Base-by-base conservation (phyloP, 2,329 filamentous ascomycete genomes). In the Hysterium pulicare region DNA sequence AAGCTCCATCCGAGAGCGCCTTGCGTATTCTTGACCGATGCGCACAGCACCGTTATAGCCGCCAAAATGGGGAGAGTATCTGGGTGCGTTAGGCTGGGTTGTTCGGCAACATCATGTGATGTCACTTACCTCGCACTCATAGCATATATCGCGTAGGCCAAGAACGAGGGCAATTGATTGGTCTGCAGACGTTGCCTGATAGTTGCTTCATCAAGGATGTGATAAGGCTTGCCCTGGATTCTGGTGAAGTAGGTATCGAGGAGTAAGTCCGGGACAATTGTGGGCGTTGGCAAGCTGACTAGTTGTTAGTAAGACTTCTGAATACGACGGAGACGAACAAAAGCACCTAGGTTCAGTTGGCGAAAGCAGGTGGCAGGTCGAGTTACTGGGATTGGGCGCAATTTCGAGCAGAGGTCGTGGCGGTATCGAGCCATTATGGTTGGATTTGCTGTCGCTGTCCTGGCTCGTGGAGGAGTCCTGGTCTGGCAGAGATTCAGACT, bases 201-300 rank as follows among this genome's bases (percentile, higher is more conserved):
- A 0, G 78, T 81, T 0, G 82, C 74, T 65, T 95, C 88, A 58
- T 94, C 87, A 3, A 95, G 72, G 39, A 94, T 83, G 57, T 87
- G 82, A 52, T 86, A 93, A 1, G 88, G 87, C 58, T 90, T 91
- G 38, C 84, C 85, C 61, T 95, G 88, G 30, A 90, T 81, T 38
- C 86, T 79, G 17, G 76, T 71, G 61, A 95, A 94, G 63, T 90
- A 95, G 5, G 83, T 84, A 56, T 94, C 84, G 22, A 94, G 71
- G 21, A 90, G 71, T 1, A 76, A 70, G 55, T 87, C 82, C 1
- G 78, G 75, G 38, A 79, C 75, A 13, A 81, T 69, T 2, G 64
- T 61, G 31, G 71, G 70, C 2, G 75, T 71, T 35, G 59, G 55
- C 49, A 61, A 38, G 46, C 64, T 57, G 53, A 22, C n/a, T 8